Conservation (phyloP, 2,329 filamentous ascomycete genomes). For the Verticillium longisporum region DNA sequence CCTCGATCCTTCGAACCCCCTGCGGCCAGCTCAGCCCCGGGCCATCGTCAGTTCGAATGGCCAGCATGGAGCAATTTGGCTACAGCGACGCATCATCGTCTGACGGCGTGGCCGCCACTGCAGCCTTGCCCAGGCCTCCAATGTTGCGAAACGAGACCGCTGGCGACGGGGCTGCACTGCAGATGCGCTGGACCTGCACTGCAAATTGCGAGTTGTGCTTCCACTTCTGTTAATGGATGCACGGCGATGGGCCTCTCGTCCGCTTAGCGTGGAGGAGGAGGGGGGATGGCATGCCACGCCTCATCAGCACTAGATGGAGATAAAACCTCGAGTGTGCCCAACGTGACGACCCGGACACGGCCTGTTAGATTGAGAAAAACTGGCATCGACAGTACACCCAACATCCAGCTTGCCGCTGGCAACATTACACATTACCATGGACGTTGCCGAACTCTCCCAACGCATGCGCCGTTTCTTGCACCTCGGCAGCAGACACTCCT, state of each 20-base stretch:
- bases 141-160: background rate
- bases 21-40: background rate
- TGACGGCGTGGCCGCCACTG: background rate
- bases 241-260: background rate
- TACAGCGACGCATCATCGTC: background rate
- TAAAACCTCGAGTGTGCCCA: too few species aligned
- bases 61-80: background rate
- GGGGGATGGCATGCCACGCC: background rate
- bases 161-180: background rate
- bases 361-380: background rate
- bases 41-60: background rate
- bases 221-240: background rate
- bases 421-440: background rate
- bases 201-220: background rate
- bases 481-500: background rate
- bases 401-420: background rate
- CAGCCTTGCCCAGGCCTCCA: background rate
- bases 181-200: background rate
- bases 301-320: background rate
- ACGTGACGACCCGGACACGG: background rate
- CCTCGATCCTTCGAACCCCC: background rate
- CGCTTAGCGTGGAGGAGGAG: background rate
- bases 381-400: background rate
- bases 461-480: background rate
- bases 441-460: background rate